phyloP scores from a whole-genome alignment of 345 rosid genomes.

The Salix suchowensis region DNA sequence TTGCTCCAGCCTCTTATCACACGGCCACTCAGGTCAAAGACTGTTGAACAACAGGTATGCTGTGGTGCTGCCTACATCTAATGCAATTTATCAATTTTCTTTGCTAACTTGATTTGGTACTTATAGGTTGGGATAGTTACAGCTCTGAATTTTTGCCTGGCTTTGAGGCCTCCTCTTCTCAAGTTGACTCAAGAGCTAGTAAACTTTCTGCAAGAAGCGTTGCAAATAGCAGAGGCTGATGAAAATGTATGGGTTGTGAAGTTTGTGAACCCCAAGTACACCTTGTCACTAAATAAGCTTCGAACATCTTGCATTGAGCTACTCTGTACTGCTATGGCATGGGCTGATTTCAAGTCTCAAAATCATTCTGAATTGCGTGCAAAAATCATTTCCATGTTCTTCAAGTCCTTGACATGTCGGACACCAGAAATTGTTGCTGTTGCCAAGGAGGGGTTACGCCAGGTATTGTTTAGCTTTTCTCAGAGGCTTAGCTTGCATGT shows the following conservation, averaged over 20 bases:
- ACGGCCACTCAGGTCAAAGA: constrained; percentile 84
- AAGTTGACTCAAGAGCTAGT: constrained; percentile 91
- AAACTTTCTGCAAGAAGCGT: constrained; percentile 96
- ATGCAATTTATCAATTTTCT: constrained; percentile 4
- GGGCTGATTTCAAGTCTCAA: constrained; percentile 88
- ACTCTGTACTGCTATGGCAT: constrained; percentile 96
- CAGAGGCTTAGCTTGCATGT: background rate
- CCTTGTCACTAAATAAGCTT: constrained; percentile 75
- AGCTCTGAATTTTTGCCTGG: constrained; percentile 91
- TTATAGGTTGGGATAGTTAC: constrained; percentile 92
- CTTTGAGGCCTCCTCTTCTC: constrained; percentile 95
- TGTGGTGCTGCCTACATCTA: background rate
- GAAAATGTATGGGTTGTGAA: constrained; percentile 85
- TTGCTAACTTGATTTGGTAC: constrained; percentile 24
- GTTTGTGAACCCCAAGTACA: constrained; percentile 83
- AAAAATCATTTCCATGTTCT: constrained; percentile 96
- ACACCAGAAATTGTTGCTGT: constrained; percentile 96
- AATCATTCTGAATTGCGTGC: constrained; percentile 81
- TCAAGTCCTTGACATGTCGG: constrained; percentile 91
- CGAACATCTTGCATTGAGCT: constrained; percentile 96
- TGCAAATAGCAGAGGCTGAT: constrained; percentile 98
- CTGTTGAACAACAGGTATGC: constrained; percentile 95
- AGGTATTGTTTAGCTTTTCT: constrained; percentile 51
- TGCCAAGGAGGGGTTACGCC: constrained; percentile 97
- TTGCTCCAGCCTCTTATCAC: constrained; percentile 85